Evolutionary conservation across 2,329 filamentous ascomycete genomes (phyloP), one percentile per base, ranked within the genome.

Genomic region (Penicillium concentricum): DNA sequence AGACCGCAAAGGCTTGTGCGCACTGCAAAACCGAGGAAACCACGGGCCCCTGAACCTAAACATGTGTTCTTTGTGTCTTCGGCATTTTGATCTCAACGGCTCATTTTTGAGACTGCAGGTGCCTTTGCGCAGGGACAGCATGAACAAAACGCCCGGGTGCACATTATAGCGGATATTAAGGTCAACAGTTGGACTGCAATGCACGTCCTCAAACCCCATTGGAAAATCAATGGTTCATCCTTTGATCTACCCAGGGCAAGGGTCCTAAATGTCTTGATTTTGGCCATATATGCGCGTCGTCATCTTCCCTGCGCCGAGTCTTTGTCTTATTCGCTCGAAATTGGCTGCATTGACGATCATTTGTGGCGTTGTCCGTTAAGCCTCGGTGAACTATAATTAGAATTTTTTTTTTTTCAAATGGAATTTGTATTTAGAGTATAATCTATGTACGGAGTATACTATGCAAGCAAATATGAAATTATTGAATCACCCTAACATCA

Each of bases 241-340:
- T 35, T 41, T 54, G 32, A 37, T n/a, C 10, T 35, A 45, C 37
- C 38, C 37, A 35, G 28, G 4, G 13, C 22, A 47, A 38, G 45
- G 38, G n/a, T 35, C 26, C 10, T 50, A 8, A 38, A 41, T n/a
- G 16, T 43, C 10, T 35, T 41, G 42, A 24, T 10, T 20, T 24
- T 41, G n/a, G 30, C n/a, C 9, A 22, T 22, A 44, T 12, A 50
- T 50, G 26, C 20, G 50, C 41, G 50, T 52, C 50, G 50, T 52
- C 50, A 47, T 52, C 50, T 13, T 30, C n/a, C 13, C 13, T 20
- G 9, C 22, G 32, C 8, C 30, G n/a, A 18, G 38, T 32, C 30
- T n/a, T n/a, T n/a, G 38, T 26, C 28, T 35, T 35, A 51, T 51
- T 45, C 49, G 38, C 39, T 44, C 39, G 5, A 18, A 20, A 20